These are phyloP conservation scores for Colletotrichum nymphaeae DNA, from an alignment of 2,329 filamentous ascomycete genomes.

Conservation along the genomic window DNA sequence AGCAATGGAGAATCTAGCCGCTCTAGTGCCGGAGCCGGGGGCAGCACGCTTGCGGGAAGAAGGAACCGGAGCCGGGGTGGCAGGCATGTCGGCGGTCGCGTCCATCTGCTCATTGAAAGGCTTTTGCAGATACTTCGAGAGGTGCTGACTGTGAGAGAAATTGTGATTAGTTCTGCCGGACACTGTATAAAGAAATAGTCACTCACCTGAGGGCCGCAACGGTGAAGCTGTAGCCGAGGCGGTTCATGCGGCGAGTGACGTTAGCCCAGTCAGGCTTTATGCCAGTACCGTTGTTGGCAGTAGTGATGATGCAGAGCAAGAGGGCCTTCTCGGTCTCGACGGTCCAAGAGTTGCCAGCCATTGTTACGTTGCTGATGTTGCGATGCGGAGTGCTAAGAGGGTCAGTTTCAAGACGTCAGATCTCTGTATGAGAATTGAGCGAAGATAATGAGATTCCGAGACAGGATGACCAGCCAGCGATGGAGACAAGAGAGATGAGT, in stretches of 20 bases:
- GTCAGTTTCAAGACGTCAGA: neutral
- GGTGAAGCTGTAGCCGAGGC: neutral
- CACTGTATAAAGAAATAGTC: neutral
- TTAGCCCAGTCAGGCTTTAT: neutral
- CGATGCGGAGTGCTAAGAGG: neutral
- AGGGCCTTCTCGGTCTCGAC: neutral
- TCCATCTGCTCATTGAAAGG: neutral
- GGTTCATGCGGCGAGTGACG: neutral
- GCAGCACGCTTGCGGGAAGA: constrained; percentile 21
- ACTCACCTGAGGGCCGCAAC: neutral
- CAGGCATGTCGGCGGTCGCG: neutral
- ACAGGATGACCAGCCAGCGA: neutral
- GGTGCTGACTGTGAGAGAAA: neutral
- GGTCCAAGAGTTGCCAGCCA: neutral
- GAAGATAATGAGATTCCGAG: neutral
- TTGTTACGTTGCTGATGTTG: neutral
- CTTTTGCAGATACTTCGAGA: neutral
- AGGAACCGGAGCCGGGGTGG: neutral
- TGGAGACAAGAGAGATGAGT: neutral
- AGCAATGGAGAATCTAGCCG: neutral
- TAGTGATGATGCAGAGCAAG: neutral
- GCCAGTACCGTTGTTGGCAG: neutral
- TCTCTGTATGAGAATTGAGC: neutral
- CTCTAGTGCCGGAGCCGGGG: neutral
- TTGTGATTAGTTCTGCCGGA: neutral